Conservation (phyloP, 495 filamentous ascomycete species). For the Trypethelium eluteriae region DNA sequence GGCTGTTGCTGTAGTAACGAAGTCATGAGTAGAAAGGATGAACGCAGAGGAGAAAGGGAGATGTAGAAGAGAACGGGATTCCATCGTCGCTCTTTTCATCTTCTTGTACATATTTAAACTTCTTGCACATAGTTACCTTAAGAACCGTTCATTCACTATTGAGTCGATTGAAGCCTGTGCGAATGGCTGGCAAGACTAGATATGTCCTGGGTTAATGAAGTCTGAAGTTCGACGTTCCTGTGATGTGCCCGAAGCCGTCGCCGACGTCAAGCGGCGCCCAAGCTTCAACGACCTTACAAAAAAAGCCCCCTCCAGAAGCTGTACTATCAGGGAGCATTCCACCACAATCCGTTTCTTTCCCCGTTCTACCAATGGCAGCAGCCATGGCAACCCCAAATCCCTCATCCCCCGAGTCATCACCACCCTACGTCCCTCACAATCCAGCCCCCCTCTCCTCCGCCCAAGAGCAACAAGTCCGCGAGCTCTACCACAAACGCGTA, state of each 20-base stretch:
- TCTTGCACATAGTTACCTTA: too few relatives aligned
- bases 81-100: too few relatives aligned
- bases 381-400: neutral
- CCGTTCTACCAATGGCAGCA: neutral
- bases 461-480: conserved; percentile 84
- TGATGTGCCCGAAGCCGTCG: neutral
- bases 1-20: too few relatives aligned
- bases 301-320: neutral
- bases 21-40: too few relatives aligned
- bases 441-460: conserved; percentile 85
- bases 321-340: too few relatives aligned
- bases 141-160: too few relatives aligned
- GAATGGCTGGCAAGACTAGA: neutral
- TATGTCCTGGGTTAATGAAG: neutral
- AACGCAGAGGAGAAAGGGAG: too few relatives aligned
- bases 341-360: neutral
- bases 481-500: conserved; percentile 83
- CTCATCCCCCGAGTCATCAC: neutral
- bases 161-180: too few relatives aligned
- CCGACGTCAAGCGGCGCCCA: neutral
- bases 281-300: neutral
- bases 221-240: neutral
- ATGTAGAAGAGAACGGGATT: too few relatives aligned
- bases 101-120: too few relatives aligned
- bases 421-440: conserved; percentile 38